These are phyloP conservation scores for Silene coronaria DNA, from an alignment of 179 eudicot species.

Conservation along the genomic window DNA sequence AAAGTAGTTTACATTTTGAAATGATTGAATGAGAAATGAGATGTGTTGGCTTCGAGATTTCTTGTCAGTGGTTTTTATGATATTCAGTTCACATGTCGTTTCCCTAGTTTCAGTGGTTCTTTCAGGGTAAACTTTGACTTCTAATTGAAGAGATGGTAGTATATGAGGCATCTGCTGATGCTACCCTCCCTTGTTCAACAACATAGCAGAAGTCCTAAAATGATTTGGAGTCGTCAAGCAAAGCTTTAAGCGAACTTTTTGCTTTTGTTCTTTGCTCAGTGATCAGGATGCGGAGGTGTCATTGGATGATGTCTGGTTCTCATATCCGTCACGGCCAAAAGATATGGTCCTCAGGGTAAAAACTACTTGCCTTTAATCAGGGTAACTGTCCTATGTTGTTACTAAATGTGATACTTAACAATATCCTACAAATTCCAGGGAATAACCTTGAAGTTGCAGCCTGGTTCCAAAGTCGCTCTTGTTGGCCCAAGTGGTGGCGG, in stretches of 20 bases:
- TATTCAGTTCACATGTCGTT: not conserved
- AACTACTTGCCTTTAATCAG: not conserved
- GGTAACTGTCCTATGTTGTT: not conserved
- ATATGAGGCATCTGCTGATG: not conserved
- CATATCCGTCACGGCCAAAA: conserved; percentile 86
- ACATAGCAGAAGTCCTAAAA: not conserved
- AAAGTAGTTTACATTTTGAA: not conserved
- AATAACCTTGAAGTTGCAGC: conserved; percentile 54
- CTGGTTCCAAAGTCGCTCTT: conserved; percentile 86
- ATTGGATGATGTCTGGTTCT: conserved; percentile 84
- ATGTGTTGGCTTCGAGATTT: not conserved
- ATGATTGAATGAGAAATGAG: not conserved
- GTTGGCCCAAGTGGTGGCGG: conserved; percentile 99
- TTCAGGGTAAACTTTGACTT: not conserved
- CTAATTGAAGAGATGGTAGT: not conserved
- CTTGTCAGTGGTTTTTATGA: not conserved
- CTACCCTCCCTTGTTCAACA: not conserved
- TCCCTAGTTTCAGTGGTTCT: not conserved
- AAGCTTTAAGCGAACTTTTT: not conserved
- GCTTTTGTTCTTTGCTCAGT: conserved; percentile 25
- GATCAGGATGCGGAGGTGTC: conserved; percentile 67
- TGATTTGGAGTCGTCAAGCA: not conserved
- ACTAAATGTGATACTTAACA: conserved; percentile 5
- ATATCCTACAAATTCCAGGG: conserved; percentile 43
- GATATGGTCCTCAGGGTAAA: conserved; percentile 84